A percentile compares a stretch with the other conserved stretches of the same genome.
phyloP scores from a whole-genome alignment of 1,284 basidiomycete genomes.

The Sphagnurus paluster region DNA sequence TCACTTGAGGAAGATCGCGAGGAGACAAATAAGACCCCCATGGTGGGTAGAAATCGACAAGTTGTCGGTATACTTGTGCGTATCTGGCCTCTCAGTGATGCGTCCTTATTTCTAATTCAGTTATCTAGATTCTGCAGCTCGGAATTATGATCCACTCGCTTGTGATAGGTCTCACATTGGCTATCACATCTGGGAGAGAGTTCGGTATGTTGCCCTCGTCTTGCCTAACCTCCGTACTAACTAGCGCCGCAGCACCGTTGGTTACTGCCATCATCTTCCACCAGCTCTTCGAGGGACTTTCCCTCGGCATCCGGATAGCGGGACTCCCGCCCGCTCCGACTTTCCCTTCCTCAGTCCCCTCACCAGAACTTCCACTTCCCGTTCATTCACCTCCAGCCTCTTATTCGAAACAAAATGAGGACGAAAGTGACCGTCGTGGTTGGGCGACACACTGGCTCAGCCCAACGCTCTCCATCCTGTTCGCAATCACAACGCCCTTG shows the following conservation, averaged over 20 bases:
- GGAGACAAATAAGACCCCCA: constrained; percentile 26
- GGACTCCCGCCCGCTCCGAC: constrained; percentile 49
- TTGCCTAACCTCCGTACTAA: constrained; percentile 8
- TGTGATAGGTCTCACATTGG: constrained; percentile 74
- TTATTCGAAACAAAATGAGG: neutral
- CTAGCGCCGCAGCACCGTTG: constrained; percentile 54
- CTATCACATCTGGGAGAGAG: constrained; percentile 65
- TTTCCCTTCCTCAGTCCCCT: constrained; percentile 13
- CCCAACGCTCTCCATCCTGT: constrained; percentile 57
- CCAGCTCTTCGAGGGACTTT: constrained; percentile 79
- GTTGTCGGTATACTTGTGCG: constrained; percentile 64
- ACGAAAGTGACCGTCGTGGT: neutral
- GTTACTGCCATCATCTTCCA: constrained; percentile 76
- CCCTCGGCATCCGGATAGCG: constrained; percentile 75
- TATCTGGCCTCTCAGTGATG: constrained; percentile 1
- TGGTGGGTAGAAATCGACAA: constrained; percentile 54
- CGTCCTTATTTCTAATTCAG: no score
- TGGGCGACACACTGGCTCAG: constrained; percentile 43
- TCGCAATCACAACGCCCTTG: constrained; percentile 69
- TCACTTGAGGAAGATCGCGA: constrained; percentile 20
- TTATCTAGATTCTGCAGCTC: constrained; percentile 62
- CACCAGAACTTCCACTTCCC: constrained; percentile 4
- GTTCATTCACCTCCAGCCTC: neutral
- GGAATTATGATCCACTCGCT: constrained; percentile 83
- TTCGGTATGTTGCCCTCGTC: constrained; percentile 50